These are phyloP conservation scores for Tuber melanosporum DNA, from an alignment of 495 filamentous ascomycete species.

Conservation along the genomic window DNA sequence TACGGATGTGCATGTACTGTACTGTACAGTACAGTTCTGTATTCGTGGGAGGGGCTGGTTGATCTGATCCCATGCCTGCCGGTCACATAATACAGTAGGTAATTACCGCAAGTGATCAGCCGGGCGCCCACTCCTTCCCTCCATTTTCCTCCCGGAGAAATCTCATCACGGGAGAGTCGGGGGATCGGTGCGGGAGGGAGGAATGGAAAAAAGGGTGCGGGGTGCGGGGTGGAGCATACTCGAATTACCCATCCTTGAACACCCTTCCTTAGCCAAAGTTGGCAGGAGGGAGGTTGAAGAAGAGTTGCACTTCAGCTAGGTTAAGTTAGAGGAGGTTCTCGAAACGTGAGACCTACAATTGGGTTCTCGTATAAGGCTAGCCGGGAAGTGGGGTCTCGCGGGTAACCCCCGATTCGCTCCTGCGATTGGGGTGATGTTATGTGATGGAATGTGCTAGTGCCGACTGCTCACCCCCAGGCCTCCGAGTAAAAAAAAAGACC, in stretches of 20 bases:
- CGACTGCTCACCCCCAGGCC: neutral
- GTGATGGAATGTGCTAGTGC: neutral
- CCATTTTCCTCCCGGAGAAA: neutral
- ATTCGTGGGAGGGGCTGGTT: neutral
- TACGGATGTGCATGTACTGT: neutral
- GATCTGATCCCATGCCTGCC: neutral
- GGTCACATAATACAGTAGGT: neutral
- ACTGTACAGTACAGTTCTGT: neutral
- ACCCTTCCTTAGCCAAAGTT: neutral
- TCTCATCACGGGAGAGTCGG: neutral
- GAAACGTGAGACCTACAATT: neutral
- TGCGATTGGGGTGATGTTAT: neutral
- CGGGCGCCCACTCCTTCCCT: neutral
- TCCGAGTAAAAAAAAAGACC: neutral
- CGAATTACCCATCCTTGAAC: neutral
- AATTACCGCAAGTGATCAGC: neutral
- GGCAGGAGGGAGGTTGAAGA: neutral
- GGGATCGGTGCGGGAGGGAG: neutral
- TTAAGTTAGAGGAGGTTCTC: neutral
- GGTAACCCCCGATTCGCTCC: neutral
- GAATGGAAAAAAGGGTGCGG: neutral
- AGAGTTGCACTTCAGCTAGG: neutral
- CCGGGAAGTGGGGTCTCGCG: neutral
- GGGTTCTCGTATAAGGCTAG: neutral
- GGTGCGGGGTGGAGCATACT: neutral